These are phyloP conservation scores for Xylaria intraflava DNA, from an alignment of 495 filamentous ascomycete species.

Conservation along the genomic window DNA sequence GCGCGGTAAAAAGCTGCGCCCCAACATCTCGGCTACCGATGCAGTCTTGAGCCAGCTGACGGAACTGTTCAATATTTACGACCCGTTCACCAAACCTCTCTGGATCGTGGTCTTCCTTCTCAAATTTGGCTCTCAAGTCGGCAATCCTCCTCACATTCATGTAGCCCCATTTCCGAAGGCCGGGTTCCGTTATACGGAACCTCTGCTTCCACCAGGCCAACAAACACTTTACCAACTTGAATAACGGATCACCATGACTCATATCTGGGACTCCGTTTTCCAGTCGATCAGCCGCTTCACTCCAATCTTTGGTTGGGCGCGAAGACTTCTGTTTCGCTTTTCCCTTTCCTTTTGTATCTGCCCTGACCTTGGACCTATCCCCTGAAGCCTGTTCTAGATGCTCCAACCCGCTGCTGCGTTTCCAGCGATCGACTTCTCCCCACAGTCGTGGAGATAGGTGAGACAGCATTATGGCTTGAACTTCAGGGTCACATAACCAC, in stretches of 20 bases:
- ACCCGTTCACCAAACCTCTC: constrained; percentile 71
- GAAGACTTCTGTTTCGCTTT: constrained; percentile 39
- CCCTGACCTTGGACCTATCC: constrained; percentile 27
- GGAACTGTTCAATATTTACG: constrained; percentile 56
- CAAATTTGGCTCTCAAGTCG: constrained; percentile 57
- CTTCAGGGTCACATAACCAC: constrained; percentile 74
- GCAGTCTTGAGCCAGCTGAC: constrained; percentile 59
- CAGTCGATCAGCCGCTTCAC: constrained; percentile 57
- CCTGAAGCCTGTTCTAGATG: constrained; percentile 31
- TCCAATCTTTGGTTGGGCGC: constrained; percentile 64
- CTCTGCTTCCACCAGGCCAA: constrained; percentile 81
- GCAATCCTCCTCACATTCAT: constrained; percentile 62
- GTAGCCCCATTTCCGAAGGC: constrained; percentile 84
- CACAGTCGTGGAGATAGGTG: constrained; percentile 58
- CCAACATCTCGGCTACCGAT: constrained; percentile 82
- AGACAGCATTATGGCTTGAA: constrained; percentile 69
- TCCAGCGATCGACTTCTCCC: constrained; percentile 73
- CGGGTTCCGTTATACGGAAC: constrained; percentile 71
- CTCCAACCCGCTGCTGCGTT: constrained; percentile 56
- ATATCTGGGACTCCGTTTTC: constrained; percentile 62
- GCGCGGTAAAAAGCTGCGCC: constrained; percentile 81
- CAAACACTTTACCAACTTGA: constrained; percentile 68
- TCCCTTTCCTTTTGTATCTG: constrained; percentile 27
- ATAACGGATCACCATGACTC: constrained; percentile 74
- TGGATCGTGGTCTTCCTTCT: constrained; percentile 54